Conservation (phyloP, 441 rosid species). For the Isatis lusitanica region DNA sequence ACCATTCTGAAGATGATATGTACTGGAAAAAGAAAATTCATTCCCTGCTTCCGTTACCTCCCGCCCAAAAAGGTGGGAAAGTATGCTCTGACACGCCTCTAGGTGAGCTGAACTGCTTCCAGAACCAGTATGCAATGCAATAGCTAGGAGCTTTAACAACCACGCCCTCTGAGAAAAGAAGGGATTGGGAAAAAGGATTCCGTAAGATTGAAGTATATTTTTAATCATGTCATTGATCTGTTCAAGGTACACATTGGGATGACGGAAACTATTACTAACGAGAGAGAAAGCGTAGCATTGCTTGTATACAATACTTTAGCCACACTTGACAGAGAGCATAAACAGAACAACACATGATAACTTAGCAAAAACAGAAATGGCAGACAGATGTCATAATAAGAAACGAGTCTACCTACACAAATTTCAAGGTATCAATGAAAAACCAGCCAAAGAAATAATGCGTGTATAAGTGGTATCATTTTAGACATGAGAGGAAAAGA, state of each 20-base stretch:
- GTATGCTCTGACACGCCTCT: constrained; percentile 76
- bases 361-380: constrained; percentile 1
- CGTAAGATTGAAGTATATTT: neutral
- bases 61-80: constrained; percentile 82
- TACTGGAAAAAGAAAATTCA: constrained; percentile 42
- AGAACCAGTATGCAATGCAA: constrained; percentile 83
- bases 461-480: neutral
- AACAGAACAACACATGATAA: constrained; percentile 9
- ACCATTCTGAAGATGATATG: constrained; percentile 45
- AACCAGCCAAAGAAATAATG: constrained; percentile 9
- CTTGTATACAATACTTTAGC: neutral
- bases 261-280: neutral
- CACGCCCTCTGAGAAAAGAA: constrained; percentile 78
- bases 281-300: neutral
- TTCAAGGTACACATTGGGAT: constrained; percentile 8
- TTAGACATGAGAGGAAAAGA: constrained; percentile 3
- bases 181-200: constrained; percentile 3
- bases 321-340: neutral
- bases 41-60: constrained; percentile 48
- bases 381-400: neutral
- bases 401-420: neutral
- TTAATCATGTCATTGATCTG: constrained; percentile 5
- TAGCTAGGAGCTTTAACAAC: constrained; percentile 88
- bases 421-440: neutral
- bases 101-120: constrained; percentile 57